Evolutionary conservation across 2,329 filamentous ascomycete species (phyloP), one percentile per base, ranked within the genome.

Genomic region (Stemphylium vesicarium): DNA sequence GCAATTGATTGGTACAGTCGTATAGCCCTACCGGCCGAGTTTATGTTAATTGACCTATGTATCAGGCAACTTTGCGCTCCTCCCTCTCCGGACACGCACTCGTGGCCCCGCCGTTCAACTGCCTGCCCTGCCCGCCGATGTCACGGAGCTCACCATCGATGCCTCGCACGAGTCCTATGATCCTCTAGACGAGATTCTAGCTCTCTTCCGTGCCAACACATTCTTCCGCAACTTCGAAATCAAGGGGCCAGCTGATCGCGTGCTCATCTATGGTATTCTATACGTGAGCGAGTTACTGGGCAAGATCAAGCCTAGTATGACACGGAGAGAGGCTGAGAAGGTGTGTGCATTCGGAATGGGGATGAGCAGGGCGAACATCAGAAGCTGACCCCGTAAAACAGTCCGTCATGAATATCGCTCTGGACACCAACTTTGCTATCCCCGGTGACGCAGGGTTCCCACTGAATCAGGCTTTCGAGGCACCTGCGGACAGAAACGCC

Each of bases 171-270:
- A 96, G 77, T 93, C 90, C 71, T 98, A 98, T 83, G 95, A 99
- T 81, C 91, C 95, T 59, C 85, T 98, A 50, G 95, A 99, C 79
- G 95, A 99, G 82, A 88, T 96, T 46, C 85, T 99, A 50, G 85
- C 88, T 11, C 85, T 98, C 44, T 99, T 98, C 84, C 91, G 95
- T 63, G 94, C 95, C 70, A 98, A 99, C 82, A 97, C 94, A 57
- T 94, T 99, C 79, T 99, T 98, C 84, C 90, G 95, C 71, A 99
- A 98, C 84, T 99, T 99, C 71, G 95, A 98, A 83, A 96, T 98
- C 81, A 94, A 96, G 79, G 95, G 95, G 12, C 90, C 92, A 22
- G 94, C 95, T 54, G 95, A 99, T 79, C 86, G 95, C 36, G 87
- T 98, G 71, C 84, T 99, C 65, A 93, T 98, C 72, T 99, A 99